These are phyloP conservation scores for Vinca major DNA, from an alignment of 305 asterid genomes.

Conservation along the genomic window DNA sequence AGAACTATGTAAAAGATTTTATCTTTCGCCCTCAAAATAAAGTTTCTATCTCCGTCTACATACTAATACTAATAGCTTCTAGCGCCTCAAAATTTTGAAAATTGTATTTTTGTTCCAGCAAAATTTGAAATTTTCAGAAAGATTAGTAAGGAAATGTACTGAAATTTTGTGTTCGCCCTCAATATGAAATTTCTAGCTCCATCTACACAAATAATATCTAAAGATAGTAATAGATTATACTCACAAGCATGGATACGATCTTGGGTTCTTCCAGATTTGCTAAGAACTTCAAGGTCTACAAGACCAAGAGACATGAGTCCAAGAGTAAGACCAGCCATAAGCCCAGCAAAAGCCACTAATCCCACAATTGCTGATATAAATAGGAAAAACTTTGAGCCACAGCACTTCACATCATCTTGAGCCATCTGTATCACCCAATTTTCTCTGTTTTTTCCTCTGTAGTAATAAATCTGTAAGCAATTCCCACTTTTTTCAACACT, in stretches of 20 bases:
- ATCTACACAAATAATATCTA: background rate
- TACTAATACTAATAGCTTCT: too few relatives aligned
- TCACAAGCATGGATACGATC: constrained; percentile 86
- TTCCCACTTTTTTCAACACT: background rate
- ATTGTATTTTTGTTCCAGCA: too few relatives aligned
- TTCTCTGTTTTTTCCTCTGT: background rate
- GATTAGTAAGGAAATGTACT: too few relatives aligned
- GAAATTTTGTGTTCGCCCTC: too few relatives aligned
- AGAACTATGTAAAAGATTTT: too few relatives aligned
- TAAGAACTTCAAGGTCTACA: constrained; percentile 97
- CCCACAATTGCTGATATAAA: constrained; percentile 42
- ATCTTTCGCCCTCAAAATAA: too few relatives aligned
- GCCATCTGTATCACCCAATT: constrained; percentile 27
- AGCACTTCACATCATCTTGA: constrained; percentile 48
- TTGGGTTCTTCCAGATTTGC: constrained; percentile 82
- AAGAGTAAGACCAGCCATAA: constrained; percentile 95
- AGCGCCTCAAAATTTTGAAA: too few relatives aligned
- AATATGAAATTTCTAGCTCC: too few relatives aligned
- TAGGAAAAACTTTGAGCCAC: constrained; percentile 46
- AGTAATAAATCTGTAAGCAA: background rate
- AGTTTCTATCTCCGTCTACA: too few relatives aligned
- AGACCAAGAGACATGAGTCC: constrained; percentile 98
- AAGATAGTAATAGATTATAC: constrained; percentile 16
- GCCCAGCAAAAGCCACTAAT: constrained; percentile 78
- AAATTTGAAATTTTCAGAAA: too few relatives aligned